These are phyloP conservation scores for Rauvolfia tetraphylla DNA, from an alignment of 257 asterid genomes.

Conservation along the genomic window DNA sequence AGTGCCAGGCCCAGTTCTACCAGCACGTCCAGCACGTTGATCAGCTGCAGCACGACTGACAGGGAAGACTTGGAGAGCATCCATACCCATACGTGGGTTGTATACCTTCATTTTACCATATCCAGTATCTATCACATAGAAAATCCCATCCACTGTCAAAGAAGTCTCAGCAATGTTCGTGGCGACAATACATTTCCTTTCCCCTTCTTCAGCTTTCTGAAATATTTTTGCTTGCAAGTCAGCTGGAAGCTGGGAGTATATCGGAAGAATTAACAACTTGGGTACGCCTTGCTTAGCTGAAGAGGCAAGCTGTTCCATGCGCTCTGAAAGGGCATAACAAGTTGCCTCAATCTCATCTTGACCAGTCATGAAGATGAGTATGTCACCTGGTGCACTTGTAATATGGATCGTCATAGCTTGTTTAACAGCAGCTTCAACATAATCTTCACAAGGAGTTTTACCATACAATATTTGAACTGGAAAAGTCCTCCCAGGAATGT, in stretches of 20 bases:
- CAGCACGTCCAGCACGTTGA: constrained; percentile 98
- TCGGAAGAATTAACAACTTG: constrained; percentile 82
- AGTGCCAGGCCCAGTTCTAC: constrained; percentile 98
- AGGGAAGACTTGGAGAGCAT: constrained; percentile 97
- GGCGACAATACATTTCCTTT: constrained; percentile 92
- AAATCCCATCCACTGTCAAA: constrained; percentile 87
- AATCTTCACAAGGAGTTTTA: constrained; percentile 91
- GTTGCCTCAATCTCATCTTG: constrained; percentile 98
- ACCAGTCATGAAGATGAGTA: constrained; percentile 97
- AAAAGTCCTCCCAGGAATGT: constrained; percentile 95
- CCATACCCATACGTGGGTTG: constrained; percentile 99
- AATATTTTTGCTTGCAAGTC: constrained; percentile 95
- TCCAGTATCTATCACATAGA: constrained; percentile 89
- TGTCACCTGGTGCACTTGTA: constrained; percentile 92
- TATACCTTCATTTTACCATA: constrained; percentile 91
- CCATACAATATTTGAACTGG: constrained; percentile 77
- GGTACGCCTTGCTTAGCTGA: constrained; percentile 72
- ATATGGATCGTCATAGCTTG: constrained; percentile 93
- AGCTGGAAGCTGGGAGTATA: constrained; percentile 97
- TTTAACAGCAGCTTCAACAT: constrained; percentile 95
- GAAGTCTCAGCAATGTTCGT: constrained; percentile 98
- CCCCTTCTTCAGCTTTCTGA: constrained; percentile 92
- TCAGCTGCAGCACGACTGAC: constrained; percentile 95
- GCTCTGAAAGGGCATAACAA: constrained; percentile 83
- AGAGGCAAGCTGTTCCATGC: constrained; percentile 77